Conservation (phyloP, 2,329 filamentous ascomycete species). For the Pseudofabraea citricarpa region DNA sequence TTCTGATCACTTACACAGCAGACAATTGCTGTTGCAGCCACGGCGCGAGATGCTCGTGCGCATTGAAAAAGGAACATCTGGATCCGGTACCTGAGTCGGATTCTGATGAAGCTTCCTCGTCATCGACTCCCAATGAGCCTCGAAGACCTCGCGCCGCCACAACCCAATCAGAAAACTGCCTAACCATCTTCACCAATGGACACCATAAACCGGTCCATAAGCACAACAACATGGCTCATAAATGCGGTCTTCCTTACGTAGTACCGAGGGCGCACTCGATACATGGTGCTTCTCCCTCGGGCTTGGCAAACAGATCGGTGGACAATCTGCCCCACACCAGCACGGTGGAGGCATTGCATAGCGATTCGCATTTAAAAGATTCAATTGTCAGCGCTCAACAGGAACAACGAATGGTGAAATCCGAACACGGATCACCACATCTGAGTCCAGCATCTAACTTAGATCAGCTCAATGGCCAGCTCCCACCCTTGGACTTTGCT, state of each 20-base stretch:
- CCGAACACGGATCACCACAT: constrained; percentile 56
- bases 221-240: constrained; percentile 55
- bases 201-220: constrained; percentile 60
- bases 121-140: constrained; percentile 34
- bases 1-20: constrained; percentile 33
- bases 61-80: constrained; percentile 57
- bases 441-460: constrained; percentile 44
- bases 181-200: constrained; percentile 59
- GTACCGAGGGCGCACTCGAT: constrained; percentile 54
- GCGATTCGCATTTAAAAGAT: constrained; percentile 31
- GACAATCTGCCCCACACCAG: constrained; percentile 38
- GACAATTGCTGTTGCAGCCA: constrained; percentile 69
- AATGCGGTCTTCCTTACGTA: constrained; percentile 54
- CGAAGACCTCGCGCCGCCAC: constrained; percentile 57
- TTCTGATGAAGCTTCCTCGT: constrained; percentile 43
- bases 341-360: constrained; percentile 33
- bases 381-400: constrained; percentile 30
- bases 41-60: constrained; percentile 61
- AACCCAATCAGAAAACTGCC: constrained; percentile 51
- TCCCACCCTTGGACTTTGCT: constrained; percentile 57
- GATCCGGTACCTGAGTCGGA: constrained; percentile 62
- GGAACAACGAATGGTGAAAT: constrained; percentile 50
- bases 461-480: constrained; percentile 42
- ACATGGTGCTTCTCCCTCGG: constrained; percentile 42
- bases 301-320: constrained; percentile 42